Evolutionary conservation across 768 basidiomycete species (phyloP), one percentile per base, ranked within the genome.

Genomic region (Leccinum olivaceopallidum): DNA sequence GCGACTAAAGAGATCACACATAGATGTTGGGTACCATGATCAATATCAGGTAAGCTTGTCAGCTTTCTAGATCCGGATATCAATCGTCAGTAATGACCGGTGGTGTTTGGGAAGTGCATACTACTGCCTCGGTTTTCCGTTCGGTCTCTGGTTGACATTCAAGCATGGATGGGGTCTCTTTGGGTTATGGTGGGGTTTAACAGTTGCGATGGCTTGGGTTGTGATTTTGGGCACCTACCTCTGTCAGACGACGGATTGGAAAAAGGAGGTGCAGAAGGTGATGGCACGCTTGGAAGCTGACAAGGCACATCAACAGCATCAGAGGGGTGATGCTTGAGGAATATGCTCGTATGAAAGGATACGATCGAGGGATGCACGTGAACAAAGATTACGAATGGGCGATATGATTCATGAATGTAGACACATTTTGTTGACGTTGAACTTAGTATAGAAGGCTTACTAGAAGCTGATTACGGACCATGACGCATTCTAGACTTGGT

Each of bases 171-270:
- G 87, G 73, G 82, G 81, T 2, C 78, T 97, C 26, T 79, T 81
- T 34, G 95, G 95, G 0, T 78, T 97, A 6, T 97, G 94, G 95
- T 79, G 88, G 54, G 94, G 94, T 18, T 77, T 95, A n/a, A 89
- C 88, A 0, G 69, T 87, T 13, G 71, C 72, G 13, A 70, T 70
- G 68, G 10, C 34, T 28, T 67, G 63, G 67, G 57, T 67, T n/a
- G 48, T 55, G 4, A 20, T 60, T 3, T 1, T 67, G 4, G 61
- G 55, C 4, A 34, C 50, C 4, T 79, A 78, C 65, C 65, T 92
- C 7, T 85, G 80, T 59, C 9, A 89, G 9, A 67, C 74, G 44
- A 83, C 89, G 7, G 24, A 24, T 92, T 24, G 24, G 24, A 24
- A 24, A 24, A 24, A 24, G 0, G 24, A 94, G 72, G 87, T 90